Evolutionary conservation across 2,329 filamentous ascomycete species (phyloP).

Genomic region (Metarhizium robertsii): DNA sequence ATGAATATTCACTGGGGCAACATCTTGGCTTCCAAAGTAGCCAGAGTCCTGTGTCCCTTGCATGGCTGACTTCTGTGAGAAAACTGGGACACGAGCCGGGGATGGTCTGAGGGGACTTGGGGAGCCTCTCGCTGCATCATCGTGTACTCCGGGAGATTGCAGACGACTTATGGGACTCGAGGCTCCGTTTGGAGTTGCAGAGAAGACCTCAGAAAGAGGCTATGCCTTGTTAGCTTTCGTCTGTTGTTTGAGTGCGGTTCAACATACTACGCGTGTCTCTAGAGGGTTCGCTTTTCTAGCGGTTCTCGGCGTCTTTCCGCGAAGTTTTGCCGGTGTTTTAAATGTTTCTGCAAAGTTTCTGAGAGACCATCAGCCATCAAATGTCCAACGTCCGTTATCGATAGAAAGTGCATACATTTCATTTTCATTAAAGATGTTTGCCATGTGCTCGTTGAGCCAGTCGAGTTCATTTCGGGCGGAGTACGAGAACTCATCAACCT

Average conservation of each 20-base stretch:
- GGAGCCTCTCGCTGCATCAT: conserved; percentile 35
- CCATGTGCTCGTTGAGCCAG: conserved; percentile 99
- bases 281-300: conserved; percentile 48
- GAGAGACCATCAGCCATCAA: conserved; percentile 10
- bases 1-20: conserved; percentile 17
- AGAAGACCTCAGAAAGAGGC: conserved; percentile 53
- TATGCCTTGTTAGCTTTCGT: conserved; percentile 23
- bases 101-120: conserved; percentile 24
- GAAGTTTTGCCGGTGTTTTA: conserved; percentile 80
- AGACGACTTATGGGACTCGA: conserved; percentile 37
- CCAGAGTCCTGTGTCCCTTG: conserved; percentile 48
- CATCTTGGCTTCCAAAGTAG: conserved; percentile 58
- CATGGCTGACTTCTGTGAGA: conserved; percentile 19
- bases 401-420: conserved; percentile 53
- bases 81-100: conserved; percentile 19
- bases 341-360: conserved; percentile 94
- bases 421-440: conserved; percentile 79
- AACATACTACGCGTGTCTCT: conserved; percentile 55
- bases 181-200: conserved; percentile 46
- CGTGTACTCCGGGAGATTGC: conserved; percentile 49
- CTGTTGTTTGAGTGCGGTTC: conserved; percentile 5
- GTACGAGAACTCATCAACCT: conserved; percentile 88
- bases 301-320: conserved; percentile 72
- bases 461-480: conserved; percentile 90
- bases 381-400: neutral